Conservation (phyloP, 768 basidiomycete genomes). For the Russula sp. region DNA sequence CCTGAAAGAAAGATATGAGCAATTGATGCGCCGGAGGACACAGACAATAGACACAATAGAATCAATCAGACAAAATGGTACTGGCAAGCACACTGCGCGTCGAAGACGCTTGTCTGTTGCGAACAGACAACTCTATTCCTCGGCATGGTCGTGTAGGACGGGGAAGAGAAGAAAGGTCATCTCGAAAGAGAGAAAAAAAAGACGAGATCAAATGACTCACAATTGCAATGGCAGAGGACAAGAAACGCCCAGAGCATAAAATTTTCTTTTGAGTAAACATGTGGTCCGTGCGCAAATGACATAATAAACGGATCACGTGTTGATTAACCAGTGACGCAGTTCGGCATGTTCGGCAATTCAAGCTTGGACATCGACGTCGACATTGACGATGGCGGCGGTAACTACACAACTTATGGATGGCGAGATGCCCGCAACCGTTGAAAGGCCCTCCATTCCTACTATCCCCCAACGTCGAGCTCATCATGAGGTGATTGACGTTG, state of each 20-base stretch:
- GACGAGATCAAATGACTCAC: not conserved
- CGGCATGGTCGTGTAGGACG: constrained; percentile 89
- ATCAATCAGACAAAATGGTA: constrained; percentile 77
- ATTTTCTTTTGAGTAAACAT: not conserved
- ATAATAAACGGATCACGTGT: constrained; percentile 16
- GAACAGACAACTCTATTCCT: constrained; percentile 77
- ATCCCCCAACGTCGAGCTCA: constrained; percentile 29
- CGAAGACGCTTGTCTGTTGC: constrained; percentile 64
- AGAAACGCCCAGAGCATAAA: not conserved
- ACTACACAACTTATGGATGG: constrained; percentile 5
- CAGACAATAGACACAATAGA: constrained; percentile 12
- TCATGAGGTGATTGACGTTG: constrained; percentile 46
- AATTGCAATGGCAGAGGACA: not conserved
- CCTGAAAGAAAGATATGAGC: constrained; percentile 3
- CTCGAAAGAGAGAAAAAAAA: constrained; percentile 32
- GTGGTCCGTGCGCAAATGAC: constrained; percentile 27
- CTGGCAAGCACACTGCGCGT: constrained; percentile 82
- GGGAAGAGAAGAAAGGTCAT: constrained; percentile 88
- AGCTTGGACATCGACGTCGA: constrained; percentile 13
- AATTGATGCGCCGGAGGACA: not conserved
- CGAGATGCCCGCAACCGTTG: constrained; percentile 2
- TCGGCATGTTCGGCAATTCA: constrained; percentile 2
- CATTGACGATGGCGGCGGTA: not conserved
- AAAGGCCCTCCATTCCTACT: not conserved
- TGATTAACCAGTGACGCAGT: not conserved